Evolutionary conservation across 345 rosid genomes (phyloP).

Genomic region (Pistacia vera): DNA sequence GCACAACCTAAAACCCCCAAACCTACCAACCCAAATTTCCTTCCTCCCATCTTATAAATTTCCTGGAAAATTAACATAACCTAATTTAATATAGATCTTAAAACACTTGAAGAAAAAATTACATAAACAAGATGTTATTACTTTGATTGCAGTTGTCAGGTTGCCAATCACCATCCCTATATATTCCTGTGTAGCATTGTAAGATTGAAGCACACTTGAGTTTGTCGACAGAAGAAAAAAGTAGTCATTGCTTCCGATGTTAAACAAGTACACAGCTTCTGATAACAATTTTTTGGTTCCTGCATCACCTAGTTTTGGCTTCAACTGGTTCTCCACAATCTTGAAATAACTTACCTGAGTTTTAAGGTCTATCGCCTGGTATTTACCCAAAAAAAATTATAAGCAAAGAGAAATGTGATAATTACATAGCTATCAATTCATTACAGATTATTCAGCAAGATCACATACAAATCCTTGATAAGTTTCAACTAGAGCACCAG

Average conservation of each 20-base stretch:
- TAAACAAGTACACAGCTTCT: constrained; percentile 43
- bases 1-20: constrained; percentile 32
- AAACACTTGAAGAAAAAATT: not conserved
- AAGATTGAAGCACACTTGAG: not conserved
- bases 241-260: constrained; percentile 35
- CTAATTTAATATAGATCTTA: not conserved
- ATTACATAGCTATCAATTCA: no score
- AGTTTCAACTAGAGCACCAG: constrained; percentile 50
- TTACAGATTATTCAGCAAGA: not conserved
- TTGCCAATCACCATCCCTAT: constrained; percentile 16
- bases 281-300: constrained; percentile 33
- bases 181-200: not conserved
- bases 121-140: not conserved
- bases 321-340: constrained; percentile 27
- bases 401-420: no score
- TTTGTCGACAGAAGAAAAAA: not conserved
- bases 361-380: constrained; percentile 43
- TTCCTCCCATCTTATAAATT: constrained; percentile 24
- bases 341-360: constrained; percentile 41
- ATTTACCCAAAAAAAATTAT: no score
- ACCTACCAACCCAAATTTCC: constrained; percentile 30
- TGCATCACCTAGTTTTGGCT: constrained; percentile 36
- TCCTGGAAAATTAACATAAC: not conserved
- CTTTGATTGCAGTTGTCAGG: constrained; percentile 8
- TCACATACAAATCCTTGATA: constrained; percentile 38